phyloP scores from a whole-genome alignment of 345 rosid genomes.

The Theobroma cacao region DNA sequence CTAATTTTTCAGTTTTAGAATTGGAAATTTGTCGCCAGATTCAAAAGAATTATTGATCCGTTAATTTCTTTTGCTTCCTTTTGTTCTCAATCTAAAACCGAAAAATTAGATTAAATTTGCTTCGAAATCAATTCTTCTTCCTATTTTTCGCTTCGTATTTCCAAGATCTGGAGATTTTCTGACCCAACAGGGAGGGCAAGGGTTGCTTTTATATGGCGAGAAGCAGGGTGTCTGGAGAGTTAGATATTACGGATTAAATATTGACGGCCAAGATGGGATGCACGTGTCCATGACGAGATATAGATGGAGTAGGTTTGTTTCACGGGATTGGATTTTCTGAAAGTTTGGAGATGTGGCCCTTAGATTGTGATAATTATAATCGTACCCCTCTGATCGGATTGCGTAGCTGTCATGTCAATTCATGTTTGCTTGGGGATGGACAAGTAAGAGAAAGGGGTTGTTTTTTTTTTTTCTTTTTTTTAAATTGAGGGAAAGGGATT shows the following conservation, averaged over 20 bases:
- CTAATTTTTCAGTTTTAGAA: conserved; percentile 5
- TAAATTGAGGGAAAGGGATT: too few relatives aligned
- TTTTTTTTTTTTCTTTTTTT: too few relatives aligned
- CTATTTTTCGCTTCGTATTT: not conserved
- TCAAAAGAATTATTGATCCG: not conserved
- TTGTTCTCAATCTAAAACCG: not conserved
- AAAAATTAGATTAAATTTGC: not conserved
- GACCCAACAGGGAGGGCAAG: not conserved
- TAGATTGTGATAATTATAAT: too few relatives aligned
- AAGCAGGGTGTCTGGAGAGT: not conserved
- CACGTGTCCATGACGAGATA: not conserved
- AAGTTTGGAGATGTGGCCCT: not conserved
- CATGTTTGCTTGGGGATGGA: too few relatives aligned
- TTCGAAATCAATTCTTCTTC: not conserved
- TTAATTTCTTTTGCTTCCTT: not conserved
- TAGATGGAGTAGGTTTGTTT: not conserved
- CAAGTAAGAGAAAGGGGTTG: too few relatives aligned
- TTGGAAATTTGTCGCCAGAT: not conserved
- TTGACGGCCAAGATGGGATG: not conserved
- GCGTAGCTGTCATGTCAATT: too few relatives aligned
- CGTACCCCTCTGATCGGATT: too few relatives aligned
- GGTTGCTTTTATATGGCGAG: not conserved
- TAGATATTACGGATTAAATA: not conserved
- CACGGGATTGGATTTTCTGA: not conserved
- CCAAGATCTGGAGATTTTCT: not conserved